These are phyloP conservation scores for Ustilago esculenta DNA, from an alignment of 1,284 basidiomycete genomes.

Conservation along the genomic window DNA sequence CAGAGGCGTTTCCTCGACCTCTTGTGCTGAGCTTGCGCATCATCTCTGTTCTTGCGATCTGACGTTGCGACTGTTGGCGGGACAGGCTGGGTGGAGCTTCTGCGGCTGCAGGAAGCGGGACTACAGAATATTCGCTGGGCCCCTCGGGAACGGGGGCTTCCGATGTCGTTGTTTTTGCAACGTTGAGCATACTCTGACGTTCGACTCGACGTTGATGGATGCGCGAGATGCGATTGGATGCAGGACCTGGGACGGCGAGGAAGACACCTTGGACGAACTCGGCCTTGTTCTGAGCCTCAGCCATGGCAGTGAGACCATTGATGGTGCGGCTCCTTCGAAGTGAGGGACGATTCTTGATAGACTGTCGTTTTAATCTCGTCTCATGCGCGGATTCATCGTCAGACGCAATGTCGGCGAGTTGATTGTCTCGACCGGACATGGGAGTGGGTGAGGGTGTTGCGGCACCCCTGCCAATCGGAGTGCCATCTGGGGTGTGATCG, in stretches of 20 bases:
- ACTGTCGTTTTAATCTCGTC: constrained; percentile 27
- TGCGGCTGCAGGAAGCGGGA: neutral
- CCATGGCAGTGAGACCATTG: constrained; percentile 56
- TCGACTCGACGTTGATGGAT: constrained; percentile 37
- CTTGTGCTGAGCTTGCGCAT: constrained; percentile 57
- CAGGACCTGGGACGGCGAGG: constrained; percentile 43
- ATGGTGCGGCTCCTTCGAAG: constrained; percentile 51
- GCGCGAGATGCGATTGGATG: constrained; percentile 43
- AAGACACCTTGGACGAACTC: constrained; percentile 51
- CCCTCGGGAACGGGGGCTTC: constrained; percentile 10
- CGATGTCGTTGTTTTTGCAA: neutral
- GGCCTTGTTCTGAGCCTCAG: constrained; percentile 53
- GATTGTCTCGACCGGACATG: constrained; percentile 7
- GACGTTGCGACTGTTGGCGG: constrained; percentile 45
- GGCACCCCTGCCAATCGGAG: constrained; percentile 31
- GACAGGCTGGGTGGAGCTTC: constrained; percentile 18
- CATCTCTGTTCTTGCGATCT: constrained; percentile 56
- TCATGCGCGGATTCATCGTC: constrained; percentile 38
- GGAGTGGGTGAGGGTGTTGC: constrained; percentile 31
- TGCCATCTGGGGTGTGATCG: constrained; percentile 46
- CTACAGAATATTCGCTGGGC: neutral
- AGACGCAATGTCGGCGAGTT: constrained; percentile 34
- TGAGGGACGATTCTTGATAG: constrained; percentile 26
- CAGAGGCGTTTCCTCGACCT: constrained; percentile 16
- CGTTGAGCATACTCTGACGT: constrained; percentile 36